These are phyloP conservation scores for Hemisphaericaspora xylofermentans DNA, from an alignment of 1,139 yeast genomes.

Conservation along the genomic window DNA sequence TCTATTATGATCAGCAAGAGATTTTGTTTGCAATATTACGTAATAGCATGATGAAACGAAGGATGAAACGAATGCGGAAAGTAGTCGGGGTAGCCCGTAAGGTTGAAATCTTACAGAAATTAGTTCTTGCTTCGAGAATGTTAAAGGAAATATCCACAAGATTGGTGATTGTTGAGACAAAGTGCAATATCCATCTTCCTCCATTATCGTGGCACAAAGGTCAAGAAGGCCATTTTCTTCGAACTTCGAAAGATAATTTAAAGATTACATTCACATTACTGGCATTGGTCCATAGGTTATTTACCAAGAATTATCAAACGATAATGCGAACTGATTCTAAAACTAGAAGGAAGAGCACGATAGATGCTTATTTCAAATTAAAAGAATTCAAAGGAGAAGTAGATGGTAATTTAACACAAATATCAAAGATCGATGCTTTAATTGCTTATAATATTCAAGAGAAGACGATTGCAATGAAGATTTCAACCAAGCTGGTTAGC, in stretches of 20 bases:
- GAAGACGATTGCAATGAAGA: constrained; percentile 22
- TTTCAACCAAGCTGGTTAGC: constrained; percentile 28
- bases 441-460: constrained; percentile 27
- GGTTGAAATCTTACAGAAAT: constrained; percentile 9
- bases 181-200: constrained; percentile 33
- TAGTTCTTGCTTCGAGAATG: constrained; percentile 11
- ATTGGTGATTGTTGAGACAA: constrained; percentile 34
- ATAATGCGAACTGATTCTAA: constrained; percentile 6
- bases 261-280: constrained; percentile 24
- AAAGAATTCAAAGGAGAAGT: constrained; percentile 33
- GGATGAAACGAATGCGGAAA: constrained; percentile 12
- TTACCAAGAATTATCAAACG: constrained; percentile 24
- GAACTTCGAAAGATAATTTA: constrained; percentile 32
- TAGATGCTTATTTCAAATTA: constrained; percentile 29
- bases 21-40: constrained; percentile 11
- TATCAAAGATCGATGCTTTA: constrained; percentile 31
- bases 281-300: constrained; percentile 28
- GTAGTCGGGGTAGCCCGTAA: constrained; percentile 14
- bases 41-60: constrained; percentile 12
- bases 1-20: constrained; percentile 42
- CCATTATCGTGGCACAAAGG: constrained; percentile 19
- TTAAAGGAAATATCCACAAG: constrained; percentile 25
- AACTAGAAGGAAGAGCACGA: constrained; percentile 10
- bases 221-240: constrained; percentile 23
- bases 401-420: constrained; percentile 29